phyloP scores from a whole-genome alignment of 2,329 filamentous ascomycete genomes.

The Camillea tinctor region DNA sequence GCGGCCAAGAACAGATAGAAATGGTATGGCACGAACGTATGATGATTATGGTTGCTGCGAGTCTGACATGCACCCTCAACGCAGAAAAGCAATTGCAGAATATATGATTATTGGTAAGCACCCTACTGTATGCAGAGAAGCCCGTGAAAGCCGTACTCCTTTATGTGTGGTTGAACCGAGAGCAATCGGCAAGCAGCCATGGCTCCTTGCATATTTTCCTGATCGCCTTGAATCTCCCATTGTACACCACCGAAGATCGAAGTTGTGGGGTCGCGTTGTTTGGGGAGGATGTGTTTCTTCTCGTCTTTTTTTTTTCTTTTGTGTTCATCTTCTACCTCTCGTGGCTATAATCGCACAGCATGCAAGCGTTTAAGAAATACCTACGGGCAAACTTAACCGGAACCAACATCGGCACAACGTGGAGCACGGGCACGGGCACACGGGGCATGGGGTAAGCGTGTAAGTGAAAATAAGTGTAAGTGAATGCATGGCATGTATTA shows the following conservation, averaged over 20 bases:
- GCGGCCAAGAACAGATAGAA: constrained; percentile 16
- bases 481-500: no score
- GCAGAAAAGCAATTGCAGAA: constrained; percentile 17
- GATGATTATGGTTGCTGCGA: constrained; percentile 17
- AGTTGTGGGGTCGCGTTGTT: constrained; percentile 12
- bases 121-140: constrained; percentile 20
- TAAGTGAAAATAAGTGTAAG: neutral
- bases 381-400: constrained; percentile 18
- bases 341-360: constrained; percentile 24
- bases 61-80: constrained; percentile 22
- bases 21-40: constrained; percentile 11
- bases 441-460: constrained; percentile 16
- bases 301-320: neutral
- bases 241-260: constrained; percentile 15
- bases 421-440: constrained; percentile 21
- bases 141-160: constrained; percentile 14
- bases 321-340: constrained; percentile 18
- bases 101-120: constrained; percentile 26
- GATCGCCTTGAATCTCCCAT: constrained; percentile 11
- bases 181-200: constrained; percentile 28
- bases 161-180: constrained; percentile 22
- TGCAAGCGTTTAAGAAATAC: constrained; percentile 15
- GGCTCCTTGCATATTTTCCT: constrained; percentile 25
- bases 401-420: constrained; percentile 10
- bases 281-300: no score